Evolutionary conservation across 2,329 filamentous ascomycete species (phyloP), one percentile per base, ranked within the genome.

Genomic region (Camptophora hylomeconis): DNA sequence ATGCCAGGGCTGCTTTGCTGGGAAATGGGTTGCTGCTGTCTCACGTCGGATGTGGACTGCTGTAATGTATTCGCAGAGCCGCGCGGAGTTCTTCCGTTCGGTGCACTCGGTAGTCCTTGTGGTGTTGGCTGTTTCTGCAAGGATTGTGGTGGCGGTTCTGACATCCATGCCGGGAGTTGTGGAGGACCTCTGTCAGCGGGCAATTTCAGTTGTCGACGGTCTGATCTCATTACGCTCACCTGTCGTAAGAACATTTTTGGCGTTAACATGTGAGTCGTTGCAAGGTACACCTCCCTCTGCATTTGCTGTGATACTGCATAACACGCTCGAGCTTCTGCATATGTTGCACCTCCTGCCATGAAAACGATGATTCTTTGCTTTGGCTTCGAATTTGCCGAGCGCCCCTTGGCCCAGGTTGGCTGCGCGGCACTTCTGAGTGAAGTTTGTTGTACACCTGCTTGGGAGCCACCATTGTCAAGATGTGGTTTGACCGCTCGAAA

Each of bases 321-420:
- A 57, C 89, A 98, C 8, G 75, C 69, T 16, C 89, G 74, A 17
- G 81, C 70, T 57, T 98, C 89, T 4, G 82, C 84, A 52, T 87
- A 93, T 0, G 89, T 95, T 12, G 89, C 89, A 24, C 89, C 89
- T 26, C 89, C 89, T 2, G 87, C 89, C 68, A 95, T 78, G 51
- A 93, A 95, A 10, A 95, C 76, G 35, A 98, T 80, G 30, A 95
- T 69, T 29, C 89, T 75, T 52, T 98, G 89, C 30, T 79, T 73
- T 40, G 86, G 92, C 50, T 95, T 87, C 36, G 65, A 72, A 35
- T 62, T 75, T 16, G 74, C 70, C 24, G 78, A 68, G 23, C 83
- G 75, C 7, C 80, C 77, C 30, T 82, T 81, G 2, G 89, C 89
- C 89, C 89, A 98, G 22, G 86, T 93, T 2, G 87, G 89, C 47